Percentiles rank a stretch among this genome's conserved stretches.
phyloP scores from a whole-genome alignment of 2,329 filamentous ascomycete genomes.

The Microdochium trichocladiopsis region DNA sequence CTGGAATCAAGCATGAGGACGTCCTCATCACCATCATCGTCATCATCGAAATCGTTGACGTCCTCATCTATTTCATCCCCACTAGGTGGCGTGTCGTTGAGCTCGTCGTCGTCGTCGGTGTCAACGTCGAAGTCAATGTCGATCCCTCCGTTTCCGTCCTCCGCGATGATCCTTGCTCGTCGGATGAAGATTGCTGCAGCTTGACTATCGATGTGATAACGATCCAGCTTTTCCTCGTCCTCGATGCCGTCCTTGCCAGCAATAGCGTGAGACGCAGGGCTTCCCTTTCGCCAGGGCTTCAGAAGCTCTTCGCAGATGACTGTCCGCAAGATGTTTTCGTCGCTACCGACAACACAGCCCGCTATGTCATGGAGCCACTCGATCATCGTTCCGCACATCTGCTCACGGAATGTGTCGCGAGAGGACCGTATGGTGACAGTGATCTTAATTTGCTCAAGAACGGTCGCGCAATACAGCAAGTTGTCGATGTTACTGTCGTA shows the following conservation, averaged over 20 bases:
- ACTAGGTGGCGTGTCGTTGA: conserved; percentile 23
- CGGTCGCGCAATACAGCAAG: conserved; percentile 70
- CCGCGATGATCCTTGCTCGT: conserved; percentile 23
- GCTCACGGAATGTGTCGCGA: conserved; percentile 90
- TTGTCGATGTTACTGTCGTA: conserved; percentile 65
- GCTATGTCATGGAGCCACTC: conserved; percentile 94
- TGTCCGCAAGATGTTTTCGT: conserved; percentile 70
- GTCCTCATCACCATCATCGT: conserved; percentile 50
- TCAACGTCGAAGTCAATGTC: conserved; percentile 24
- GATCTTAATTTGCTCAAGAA: conserved; percentile 92
- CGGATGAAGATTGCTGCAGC: conserved; percentile 25
- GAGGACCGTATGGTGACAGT: conserved; percentile 92
- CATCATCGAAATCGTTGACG: conserved; percentile 47
- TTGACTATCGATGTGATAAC: conserved; percentile 22
- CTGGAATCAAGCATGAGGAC: conserved; percentile 51
- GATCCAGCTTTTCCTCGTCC: conserved; percentile 65
- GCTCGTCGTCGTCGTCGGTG: conserved; percentile 34
- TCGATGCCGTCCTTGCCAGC: conserved; percentile 75
- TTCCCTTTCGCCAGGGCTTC: conserved; percentile 80
- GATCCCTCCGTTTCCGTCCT: conserved; percentile 13
- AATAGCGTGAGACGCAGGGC: conserved; percentile 69
- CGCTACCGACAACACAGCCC: conserved; percentile 76
- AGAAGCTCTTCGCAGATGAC: conserved; percentile 89
- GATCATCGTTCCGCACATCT: conserved; percentile 97
- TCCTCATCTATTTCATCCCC: conserved; percentile 58